Percentiles rank a stretch among this genome's conserved stretches.
phyloP scores from a whole-genome alignment of 306 rosid species.

The Rosa rugosa region DNA sequence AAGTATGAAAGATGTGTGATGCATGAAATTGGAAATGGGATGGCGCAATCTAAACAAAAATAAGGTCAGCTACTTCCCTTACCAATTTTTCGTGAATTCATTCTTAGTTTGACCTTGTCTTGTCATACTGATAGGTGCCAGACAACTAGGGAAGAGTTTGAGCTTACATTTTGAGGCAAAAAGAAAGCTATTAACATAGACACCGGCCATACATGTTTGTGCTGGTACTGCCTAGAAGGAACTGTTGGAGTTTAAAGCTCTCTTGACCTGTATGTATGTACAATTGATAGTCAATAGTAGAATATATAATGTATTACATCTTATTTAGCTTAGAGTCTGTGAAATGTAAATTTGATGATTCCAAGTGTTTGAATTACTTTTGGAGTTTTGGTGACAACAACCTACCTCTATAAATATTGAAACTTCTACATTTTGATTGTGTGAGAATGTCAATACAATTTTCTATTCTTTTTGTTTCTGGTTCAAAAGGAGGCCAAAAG shows the following conservation, averaged over 20 bases:
- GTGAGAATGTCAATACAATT: background rate
- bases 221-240: background rate
- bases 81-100: background rate
- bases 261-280: background rate
- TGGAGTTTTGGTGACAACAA: background rate
- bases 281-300: background rate
- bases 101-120: conserved; percentile 9
- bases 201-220: background rate
- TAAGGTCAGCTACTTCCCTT: conserved; percentile 35
- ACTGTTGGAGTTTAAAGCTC: conserved; percentile 3
- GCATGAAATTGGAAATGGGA: conserved; percentile 43
- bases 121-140: conserved; percentile 11
- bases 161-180: background rate
- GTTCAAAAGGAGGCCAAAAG: background rate
- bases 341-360: background rate
- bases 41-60: conserved; percentile 33
- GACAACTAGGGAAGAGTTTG: background rate
- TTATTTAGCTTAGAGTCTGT: background rate
- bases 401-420: background rate
- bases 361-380: background rate
- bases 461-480: background rate
- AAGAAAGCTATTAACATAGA: conserved; percentile 10
- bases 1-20: conserved; percentile 43
- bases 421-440: background rate
- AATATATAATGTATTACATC: background rate